phyloP scores from a whole-genome alignment of 768 basidiomycete genomes.

The Zangia roseola region DNA sequence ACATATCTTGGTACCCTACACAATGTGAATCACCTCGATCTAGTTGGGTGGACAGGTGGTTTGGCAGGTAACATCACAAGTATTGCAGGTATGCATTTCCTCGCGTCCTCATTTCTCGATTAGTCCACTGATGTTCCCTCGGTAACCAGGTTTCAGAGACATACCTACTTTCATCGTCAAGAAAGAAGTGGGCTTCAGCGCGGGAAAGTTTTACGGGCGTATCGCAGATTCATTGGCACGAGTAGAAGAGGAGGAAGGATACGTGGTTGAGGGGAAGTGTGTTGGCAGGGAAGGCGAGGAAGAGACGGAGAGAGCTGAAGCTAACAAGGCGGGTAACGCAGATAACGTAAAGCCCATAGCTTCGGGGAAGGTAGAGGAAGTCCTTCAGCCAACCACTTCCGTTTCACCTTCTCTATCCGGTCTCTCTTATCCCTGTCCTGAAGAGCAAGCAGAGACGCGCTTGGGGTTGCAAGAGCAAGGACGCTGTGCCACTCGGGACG shows the following conservation, averaged over 20 bases:
- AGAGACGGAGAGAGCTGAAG: constrained; percentile 9
- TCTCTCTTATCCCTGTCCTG: not conserved
- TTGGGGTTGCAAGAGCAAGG: constrained; percentile 3
- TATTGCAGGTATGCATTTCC: constrained; percentile 15
- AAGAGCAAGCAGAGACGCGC: not conserved
- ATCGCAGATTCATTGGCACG: constrained; percentile 76
- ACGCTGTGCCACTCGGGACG: not conserved
- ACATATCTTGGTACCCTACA: constrained; percentile 92
- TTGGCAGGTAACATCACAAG: constrained; percentile 26
- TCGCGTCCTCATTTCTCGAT: not conserved
- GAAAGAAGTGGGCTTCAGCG: constrained; percentile 86
- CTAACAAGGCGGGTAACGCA: not conserved
- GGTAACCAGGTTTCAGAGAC: constrained; percentile 52
- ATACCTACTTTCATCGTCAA: constrained; percentile 89
- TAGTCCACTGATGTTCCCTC: not conserved
- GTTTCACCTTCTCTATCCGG: constrained; percentile 1
- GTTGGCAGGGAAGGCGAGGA: constrained; percentile 17
- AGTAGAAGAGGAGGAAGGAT: constrained; percentile 63
- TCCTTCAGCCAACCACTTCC: constrained; percentile 15
- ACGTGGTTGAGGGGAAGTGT: constrained; percentile 23
- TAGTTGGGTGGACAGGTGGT: constrained; percentile 82
- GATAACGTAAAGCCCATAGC: constrained; percentile 9
- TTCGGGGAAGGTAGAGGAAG: constrained; percentile 26
- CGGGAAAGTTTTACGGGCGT: constrained; percentile 87
- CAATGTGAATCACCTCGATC: constrained; percentile 88